Evolutionary conservation across 768 basidiomycete species (phyloP).

Genomic region (Pilatotrama ljubarskyi): DNA sequence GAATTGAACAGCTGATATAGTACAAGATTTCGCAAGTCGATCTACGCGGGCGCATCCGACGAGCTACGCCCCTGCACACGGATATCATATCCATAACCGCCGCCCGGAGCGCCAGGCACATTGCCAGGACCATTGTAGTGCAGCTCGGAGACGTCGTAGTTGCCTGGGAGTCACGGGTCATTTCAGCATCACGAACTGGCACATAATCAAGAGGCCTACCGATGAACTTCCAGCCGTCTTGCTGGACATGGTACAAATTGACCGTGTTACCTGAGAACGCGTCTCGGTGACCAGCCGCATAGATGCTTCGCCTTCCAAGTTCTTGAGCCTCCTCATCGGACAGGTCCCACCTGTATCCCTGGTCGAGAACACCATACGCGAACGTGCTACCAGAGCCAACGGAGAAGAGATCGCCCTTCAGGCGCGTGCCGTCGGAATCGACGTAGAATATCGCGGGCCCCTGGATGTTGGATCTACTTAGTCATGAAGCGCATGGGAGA

Average conservation of each 20-base stretch:
- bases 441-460: conserved; percentile 97
- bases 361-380: conserved; percentile 98
- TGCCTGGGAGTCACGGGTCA: conserved; percentile 50
- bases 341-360: conserved; percentile 92
- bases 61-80: conserved; percentile 62
- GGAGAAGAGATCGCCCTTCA: conserved; percentile 97
- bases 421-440: conserved; percentile 92
- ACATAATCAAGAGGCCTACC: conserved; percentile 49
- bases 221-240: conserved; percentile 95
- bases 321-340: conserved; percentile 93
- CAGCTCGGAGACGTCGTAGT: conserved; percentile 87
- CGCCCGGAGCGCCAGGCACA: conserved; percentile 58
- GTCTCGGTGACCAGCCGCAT: conserved; percentile 95
- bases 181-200: neutral
- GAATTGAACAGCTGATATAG: conserved; percentile 20
- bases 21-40: conserved; percentile 19
- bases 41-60: conserved; percentile 44
- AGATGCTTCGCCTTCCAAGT: conserved; percentile 89
- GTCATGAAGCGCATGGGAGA: neutral
- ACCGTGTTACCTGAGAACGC: conserved; percentile 95
- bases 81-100: conserved; percentile 79
- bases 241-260: conserved; percentile 94
- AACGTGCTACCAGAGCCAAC: conserved; percentile 98
- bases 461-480: conserved; percentile 34
- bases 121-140: conserved; percentile 88